A percentile compares a stretch with the other conserved stretches of the same genome.
These are phyloP conservation scores for Austroboletus novae-zelandiae DNA, from an alignment of 1,284 basidiomycete species.

Conservation along the genomic window DNA sequence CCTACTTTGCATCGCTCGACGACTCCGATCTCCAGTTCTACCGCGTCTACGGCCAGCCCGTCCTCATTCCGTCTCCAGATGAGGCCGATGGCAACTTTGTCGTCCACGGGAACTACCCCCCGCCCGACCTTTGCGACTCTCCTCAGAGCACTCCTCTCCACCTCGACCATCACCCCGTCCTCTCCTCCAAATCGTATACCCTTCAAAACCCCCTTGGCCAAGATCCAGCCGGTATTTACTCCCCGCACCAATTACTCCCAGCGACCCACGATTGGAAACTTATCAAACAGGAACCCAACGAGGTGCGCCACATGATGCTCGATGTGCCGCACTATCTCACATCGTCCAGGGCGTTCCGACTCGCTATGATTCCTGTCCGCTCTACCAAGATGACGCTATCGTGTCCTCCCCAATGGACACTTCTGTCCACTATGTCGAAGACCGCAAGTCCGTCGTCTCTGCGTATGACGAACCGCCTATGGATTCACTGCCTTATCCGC, in stretches of 20 bases:
- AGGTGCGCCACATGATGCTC: conserved; percentile 18
- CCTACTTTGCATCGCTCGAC: conserved; percentile 30
- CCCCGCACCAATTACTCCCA: neutral
- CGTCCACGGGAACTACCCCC: conserved; percentile 12
- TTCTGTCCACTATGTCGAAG: conserved; percentile 8
- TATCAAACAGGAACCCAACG: conserved; percentile 25
- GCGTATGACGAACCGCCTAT: conserved; percentile 25
- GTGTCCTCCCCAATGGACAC: neutral
- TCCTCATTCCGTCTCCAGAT: conserved; percentile 28
- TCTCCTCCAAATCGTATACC: conserved; percentile 31
- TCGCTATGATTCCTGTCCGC: conserved; percentile 14
- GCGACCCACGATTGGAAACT: conserved; percentile 17
- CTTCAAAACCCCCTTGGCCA: conserved; percentile 29
- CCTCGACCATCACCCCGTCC: neutral
- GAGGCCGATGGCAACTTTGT: conserved; percentile 18
- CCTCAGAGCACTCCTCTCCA: conserved; percentile 3
- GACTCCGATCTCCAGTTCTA: conserved; percentile 34
- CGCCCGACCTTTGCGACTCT: neutral
- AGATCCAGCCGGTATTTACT: neutral
- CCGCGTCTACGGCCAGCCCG: conserved; percentile 30
- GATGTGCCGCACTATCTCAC: conserved; percentile 7
- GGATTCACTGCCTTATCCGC: conserved; percentile 30
- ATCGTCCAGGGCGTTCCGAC: conserved; percentile 10
- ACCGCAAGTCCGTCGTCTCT: conserved; percentile 3
- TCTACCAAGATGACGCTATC: conserved; percentile 20